Conservation (phyloP, 768 basidiomycete genomes). For the Russula griseocarnosa region DNA sequence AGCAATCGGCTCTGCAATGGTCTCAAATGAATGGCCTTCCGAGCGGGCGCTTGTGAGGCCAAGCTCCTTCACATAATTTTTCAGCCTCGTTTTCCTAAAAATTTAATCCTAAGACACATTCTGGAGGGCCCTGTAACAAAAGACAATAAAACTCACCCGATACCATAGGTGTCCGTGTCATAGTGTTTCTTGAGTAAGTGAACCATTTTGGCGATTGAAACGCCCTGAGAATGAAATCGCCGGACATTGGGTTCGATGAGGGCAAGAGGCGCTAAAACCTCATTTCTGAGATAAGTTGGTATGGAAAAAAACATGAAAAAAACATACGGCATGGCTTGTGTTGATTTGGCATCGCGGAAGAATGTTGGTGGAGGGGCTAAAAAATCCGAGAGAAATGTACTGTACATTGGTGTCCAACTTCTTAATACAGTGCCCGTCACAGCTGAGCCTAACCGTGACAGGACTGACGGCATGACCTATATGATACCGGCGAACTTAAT, state of each 20-base stretch:
- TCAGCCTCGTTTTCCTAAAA: background rate
- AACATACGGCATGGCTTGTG: background rate
- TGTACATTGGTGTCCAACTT: background rate
- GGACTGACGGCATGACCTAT: background rate
- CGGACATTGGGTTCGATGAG: background rate
- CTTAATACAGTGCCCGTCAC: too few species aligned
- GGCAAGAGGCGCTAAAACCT: background rate
- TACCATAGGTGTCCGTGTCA: background rate
- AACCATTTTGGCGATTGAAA: background rate
- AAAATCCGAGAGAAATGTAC: background rate
- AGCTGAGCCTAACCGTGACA: too few species aligned
- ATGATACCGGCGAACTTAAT: background rate
- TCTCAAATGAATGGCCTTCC: background rate
- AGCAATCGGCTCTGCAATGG: background rate
- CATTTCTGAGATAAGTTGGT: background rate
- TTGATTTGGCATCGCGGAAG: background rate
- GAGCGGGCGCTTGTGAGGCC: constrained; percentile 1
- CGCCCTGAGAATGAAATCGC: background rate
- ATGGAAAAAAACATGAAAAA: background rate
- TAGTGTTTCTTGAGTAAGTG: background rate
- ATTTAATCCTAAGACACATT: background rate
- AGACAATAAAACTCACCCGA: background rate
- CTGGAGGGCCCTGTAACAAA: background rate
- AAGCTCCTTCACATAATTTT: background rate
- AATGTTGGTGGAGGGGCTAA: background rate